Evolutionary conservation across 1,139 yeast species (phyloP), one percentile per base, ranked within the genome.

Genomic region (Blastobotrys raffinosifermentans): DNA sequence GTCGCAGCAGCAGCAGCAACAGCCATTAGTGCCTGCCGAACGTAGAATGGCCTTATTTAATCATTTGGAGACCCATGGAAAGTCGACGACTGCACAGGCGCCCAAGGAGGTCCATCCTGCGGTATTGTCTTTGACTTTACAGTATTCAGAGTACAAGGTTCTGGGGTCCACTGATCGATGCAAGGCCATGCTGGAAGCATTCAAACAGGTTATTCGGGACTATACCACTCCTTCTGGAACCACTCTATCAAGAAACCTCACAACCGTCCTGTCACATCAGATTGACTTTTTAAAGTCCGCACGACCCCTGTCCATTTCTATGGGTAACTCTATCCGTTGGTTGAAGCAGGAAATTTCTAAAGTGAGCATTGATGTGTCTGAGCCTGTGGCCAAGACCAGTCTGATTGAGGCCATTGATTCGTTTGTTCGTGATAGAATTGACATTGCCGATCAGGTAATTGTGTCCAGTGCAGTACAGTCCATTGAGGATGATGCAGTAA

Each of bases 291-390:
- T 93, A 50, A 91, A 86, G 54, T 77, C 89, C 8, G 91, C 96
- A 1, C 76, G 99, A 47, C 97, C 97, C 0, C 69, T 93, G 40
- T 79, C 94, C 40, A 84, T 89, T 7, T 76, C 95, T 1, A 93
- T 93, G 98, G 98, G 99, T 37, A 91, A 89, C 63, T 93, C 97
- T 2, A 93, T 93, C 48, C 76, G 98, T 51, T 87, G 96, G 95
- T 70, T 93, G 48, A 93, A 93, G 58, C 97, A 89, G 63, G 93
- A 85, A 57, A 91, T 93, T 40, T 80, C 96, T 1, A 73, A 75
- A 38, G 49, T 63, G 31, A 75, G 84, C 35, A 75, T 83, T 41
- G 94, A 83, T 48, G 68, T 77, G 19, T 67, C 77, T 11, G 97
- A 89, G 46, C 68, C 66, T 13, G 77, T 73, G 31, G 95, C 96